Evolutionary conservation across 2,329 filamentous ascomycete genomes (phyloP), one percentile per base, ranked within the genome.

Genomic region (Xylogone sp.): DNA sequence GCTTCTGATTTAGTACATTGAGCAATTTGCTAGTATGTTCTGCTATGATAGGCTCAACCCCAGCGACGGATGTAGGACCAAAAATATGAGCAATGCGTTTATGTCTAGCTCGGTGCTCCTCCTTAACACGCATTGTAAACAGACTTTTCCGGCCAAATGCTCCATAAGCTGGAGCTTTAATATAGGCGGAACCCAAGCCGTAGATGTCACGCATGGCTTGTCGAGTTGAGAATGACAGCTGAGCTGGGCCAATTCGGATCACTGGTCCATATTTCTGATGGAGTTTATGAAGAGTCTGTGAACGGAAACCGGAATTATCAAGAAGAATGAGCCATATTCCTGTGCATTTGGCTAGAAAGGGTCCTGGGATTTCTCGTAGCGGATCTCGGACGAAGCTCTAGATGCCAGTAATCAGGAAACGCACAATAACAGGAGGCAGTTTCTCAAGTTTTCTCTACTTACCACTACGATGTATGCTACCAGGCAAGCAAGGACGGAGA

Each of bases 161-260:
- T 39, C 34, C n/a, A 16, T 39, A 39, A 9, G 34, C 34, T 5
- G 10, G 12, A 18, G 34, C 34, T 16, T 39, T 39, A 4, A 18
- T 5, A 42, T 74, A 74, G 20, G 63, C 66, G 18, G 66, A 69
- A 1, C 69, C 67, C 6, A 65, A 62, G 5, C 71, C 69, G 52
- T 76, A 77, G 21, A 77, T 68, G 0, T 56, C 62, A 50, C 71
- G 74, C 2, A 69, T 55, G 1, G 72, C 73, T 0, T 68, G 59
- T 0, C 67, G 62, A 49, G 75, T 69, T 27, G 66, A 66, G 53
- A 80, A 64, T 31, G 71, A 75, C 49, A 76, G 78, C 8, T 76
- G 69, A 18, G 74, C 68, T 0, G 75, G 75, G 0, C 71, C 73
- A 50, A 78, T 70, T 0, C 76, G 72, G 1, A 78, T 69, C n/a